These are phyloP conservation scores for Lentinula sp. DNA, from an alignment of 768 basidiomycete species.

Conservation along the genomic window DNA sequence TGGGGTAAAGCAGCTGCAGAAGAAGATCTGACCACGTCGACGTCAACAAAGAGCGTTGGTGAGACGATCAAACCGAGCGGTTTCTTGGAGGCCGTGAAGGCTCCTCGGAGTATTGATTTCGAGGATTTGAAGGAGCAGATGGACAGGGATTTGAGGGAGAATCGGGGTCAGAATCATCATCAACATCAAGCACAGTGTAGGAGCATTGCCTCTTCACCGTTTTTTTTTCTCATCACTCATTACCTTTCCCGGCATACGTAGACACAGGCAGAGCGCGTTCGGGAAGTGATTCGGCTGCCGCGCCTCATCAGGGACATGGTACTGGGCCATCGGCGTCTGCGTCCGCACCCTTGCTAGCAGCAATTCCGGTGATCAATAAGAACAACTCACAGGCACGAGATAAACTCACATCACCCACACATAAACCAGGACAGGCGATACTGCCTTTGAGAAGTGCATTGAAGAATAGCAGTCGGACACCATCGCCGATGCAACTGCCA, in stretches of 20 bases:
- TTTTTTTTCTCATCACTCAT: background rate
- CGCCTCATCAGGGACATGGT: background rate
- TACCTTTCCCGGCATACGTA: background rate
- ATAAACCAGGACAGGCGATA: conserved; percentile 25
- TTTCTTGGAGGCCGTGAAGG: conserved; percentile 34
- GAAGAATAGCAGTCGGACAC: conserved; percentile 43
- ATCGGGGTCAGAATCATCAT: background rate
- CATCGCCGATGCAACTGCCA: conserved; percentile 30
- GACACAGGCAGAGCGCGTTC: background rate
- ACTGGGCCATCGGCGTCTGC: background rate
- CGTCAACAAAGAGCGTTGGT: conserved; percentile 14
- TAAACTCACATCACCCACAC: background rate
- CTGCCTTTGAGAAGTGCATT: conserved; percentile 59
- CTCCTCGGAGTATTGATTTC: conserved; percentile 37
- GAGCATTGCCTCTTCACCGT: too few relatives aligned
- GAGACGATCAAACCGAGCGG: conserved; percentile 12
- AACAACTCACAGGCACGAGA: background rate
- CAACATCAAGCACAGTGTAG: background rate
- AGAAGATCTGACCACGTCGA: background rate
- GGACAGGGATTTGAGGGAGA: background rate
- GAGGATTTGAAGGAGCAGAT: conserved; percentile 20
- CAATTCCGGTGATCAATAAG: background rate
- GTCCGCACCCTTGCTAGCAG: background rate
- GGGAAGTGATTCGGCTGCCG: background rate
- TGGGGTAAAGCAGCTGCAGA: background rate